phyloP scores from a whole-genome alignment of 257 asterid genomes.

The Solanum pennellii region DNA sequence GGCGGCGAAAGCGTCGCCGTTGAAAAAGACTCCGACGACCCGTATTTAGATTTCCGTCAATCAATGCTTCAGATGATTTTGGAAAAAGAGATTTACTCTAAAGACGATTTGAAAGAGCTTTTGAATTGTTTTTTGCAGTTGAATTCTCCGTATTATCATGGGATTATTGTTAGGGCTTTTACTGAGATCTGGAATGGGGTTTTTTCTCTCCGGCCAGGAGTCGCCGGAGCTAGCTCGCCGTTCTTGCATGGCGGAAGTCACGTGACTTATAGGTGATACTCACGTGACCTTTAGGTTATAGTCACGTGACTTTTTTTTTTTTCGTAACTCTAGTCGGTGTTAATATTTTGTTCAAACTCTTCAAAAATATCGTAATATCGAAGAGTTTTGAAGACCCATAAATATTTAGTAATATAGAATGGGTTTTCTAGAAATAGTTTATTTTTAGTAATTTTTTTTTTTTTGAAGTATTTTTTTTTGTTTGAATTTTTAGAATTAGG shows the following conservation, averaged over 20 bases:
- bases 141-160: constrained; percentile 76
- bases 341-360: neutral
- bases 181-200: constrained; percentile 91
- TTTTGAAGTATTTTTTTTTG: neutral
- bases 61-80: constrained; percentile 94
- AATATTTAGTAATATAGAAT: neutral
- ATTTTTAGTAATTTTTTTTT: neutral
- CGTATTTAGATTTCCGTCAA: constrained; percentile 74
- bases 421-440: neutral
- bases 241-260: constrained; percentile 15
- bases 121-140: constrained; percentile 81
- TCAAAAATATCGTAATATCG: neutral
- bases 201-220: constrained; percentile 14
- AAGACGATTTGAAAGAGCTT: constrained; percentile 66
- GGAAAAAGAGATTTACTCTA: constrained; percentile 62
- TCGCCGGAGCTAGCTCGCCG: constrained; percentile 8
- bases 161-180: constrained; percentile 67
- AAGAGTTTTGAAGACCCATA: neutral
- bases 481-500: neutral
- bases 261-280: constrained; percentile 27
- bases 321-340: neutral
- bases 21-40: constrained; percentile 84
- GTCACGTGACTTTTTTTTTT: constrained; percentile 13
- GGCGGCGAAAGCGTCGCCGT: constrained; percentile 73
- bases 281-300: constrained; percentile 32